Evolutionary conservation across 202 grass and related monocot genomes (phyloP).

Genomic region (Hordeum pubiflorum): DNA sequence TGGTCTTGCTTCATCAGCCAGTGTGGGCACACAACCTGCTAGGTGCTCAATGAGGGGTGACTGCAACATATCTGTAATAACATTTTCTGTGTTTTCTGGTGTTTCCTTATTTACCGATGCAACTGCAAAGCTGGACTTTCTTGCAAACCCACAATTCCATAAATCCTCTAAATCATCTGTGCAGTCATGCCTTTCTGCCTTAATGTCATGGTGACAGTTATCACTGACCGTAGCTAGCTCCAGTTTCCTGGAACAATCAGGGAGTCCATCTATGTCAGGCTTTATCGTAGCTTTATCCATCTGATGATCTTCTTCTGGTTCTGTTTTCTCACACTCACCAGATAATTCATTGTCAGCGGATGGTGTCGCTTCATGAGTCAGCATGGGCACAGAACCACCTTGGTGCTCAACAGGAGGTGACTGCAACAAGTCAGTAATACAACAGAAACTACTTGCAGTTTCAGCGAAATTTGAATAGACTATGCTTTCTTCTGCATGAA

Average conservation of each 20-base stretch:
- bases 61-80: slow-evolving; percentile 44
- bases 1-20: slow-evolving; percentile 7
- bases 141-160: slow-evolving; percentile 9
- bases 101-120: not conserved
- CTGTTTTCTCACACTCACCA: not conserved
- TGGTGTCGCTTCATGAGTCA: slow-evolving; percentile 1
- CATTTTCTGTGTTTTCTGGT: not conserved
- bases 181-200: not conserved
- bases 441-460: slow-evolving; percentile 36
- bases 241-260: not conserved
- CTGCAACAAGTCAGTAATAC: slow-evolving; percentile 46
- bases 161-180: slow-evolving; percentile 3
- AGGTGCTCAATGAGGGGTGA: slow-evolving; percentile 26
- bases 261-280: not conserved
- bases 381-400: not conserved
- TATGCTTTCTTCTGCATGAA: slow-evolving; percentile 42
- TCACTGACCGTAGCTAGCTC: not conserved
- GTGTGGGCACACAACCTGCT: not conserved
- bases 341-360: slow-evolving; percentile 6
- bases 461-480: slow-evolving; percentile 45
- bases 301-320: not conserved
- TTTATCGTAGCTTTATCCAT: slow-evolving; percentile 16
- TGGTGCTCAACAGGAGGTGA: slow-evolving; percentile 27
- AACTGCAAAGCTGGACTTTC: slow-evolving; percentile 2
- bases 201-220: slow-evolving; percentile 5